Base-by-base conservation (phyloP, 139 green algal genomes). In the Micromonas commoda region DNA sequence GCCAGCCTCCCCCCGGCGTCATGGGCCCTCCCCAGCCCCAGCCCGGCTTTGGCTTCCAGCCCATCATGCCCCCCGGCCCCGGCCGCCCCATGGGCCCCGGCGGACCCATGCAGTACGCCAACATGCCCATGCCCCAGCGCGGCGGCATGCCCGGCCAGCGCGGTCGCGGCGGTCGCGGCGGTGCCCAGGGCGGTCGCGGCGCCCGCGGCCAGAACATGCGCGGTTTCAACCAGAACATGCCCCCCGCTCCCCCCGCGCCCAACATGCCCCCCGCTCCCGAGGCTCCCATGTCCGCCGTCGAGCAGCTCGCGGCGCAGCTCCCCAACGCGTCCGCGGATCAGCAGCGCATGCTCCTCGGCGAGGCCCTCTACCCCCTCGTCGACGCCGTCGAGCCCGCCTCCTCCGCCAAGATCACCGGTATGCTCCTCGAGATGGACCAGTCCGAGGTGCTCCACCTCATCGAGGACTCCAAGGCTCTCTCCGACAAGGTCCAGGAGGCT, bases 371-470 rank as follows among this genome's bases (percentile, higher is more conserved):
- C 73, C 85, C 87, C 2, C 78, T 91, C 1, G 82, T 90, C 16
- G 76, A 87, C 21, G 60, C 38, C 0, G 29, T 82, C 9, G 71
- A 89, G 71, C 77, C 83, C 2, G 71, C 83, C 4, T 38, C 73
- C 26, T 85, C 85, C 1, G 87, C 73, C 67, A 91, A 91, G 85
- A 80, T 91, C 63, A 91, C 87, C 19, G 87, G 87, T 64, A 91
- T 91, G 87, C 83, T 91, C 20, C 79, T 91, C 60, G 87, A 91
- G 79, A 91, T 91, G 87, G 80, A 90, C 77, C 80, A 89, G 61
- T 77, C 79, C 4, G 87, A 91, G 75, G 80, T 91, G 60, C 79
- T 91, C 24, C 84, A 84, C 75, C 83, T 91, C 23, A 83, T 91
- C 39, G 82, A 89, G 53, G 80, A 78, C 2, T 78, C 82, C 24